A percentile compares a stretch with the other conserved stretches of the same genome.
phyloP scores from a whole-genome alignment of 73 alveolate species.

The Effrenium voratum region DNA sequence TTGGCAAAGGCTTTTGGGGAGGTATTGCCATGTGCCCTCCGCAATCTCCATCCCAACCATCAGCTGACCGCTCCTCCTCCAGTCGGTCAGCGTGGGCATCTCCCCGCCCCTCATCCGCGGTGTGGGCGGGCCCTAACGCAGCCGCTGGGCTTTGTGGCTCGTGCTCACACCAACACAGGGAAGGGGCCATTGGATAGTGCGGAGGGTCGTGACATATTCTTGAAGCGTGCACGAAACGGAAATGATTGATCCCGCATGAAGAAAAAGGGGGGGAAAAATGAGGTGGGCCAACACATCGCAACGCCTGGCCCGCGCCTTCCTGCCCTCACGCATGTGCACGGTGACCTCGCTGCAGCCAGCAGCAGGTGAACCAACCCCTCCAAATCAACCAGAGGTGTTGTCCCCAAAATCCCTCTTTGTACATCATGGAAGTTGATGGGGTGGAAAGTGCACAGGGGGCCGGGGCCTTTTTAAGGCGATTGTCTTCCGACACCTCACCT shows the following conservation, averaged over 20 bases:
- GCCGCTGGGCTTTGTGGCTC: background rate
- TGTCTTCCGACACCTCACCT: too few species aligned
- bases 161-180: background rate
- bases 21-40: too few species aligned
- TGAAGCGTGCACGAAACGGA: background rate
- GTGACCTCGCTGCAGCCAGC: too few species aligned
- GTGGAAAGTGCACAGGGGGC: too few species aligned
- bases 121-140: constrained; percentile 21
- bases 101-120: constrained; percentile 71
- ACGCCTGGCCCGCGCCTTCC: background rate
- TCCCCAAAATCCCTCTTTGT: too few species aligned
- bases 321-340: constrained; percentile 59
- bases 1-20: too few species aligned
- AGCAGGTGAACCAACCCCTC: too few species aligned
- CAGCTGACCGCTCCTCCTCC: constrained; percentile 4
- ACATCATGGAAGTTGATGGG: too few species aligned
- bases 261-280: background rate
- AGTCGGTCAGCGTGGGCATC: constrained; percentile 70
- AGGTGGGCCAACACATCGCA: background rate
- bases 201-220: background rate
- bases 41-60: too few species aligned
- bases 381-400: too few species aligned
- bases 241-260: background rate
- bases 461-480: too few species aligned
- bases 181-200: background rate